Conservation (phyloP, 2,329 filamentous ascomycete genomes). For the Coniochaeta sp. region DNA sequence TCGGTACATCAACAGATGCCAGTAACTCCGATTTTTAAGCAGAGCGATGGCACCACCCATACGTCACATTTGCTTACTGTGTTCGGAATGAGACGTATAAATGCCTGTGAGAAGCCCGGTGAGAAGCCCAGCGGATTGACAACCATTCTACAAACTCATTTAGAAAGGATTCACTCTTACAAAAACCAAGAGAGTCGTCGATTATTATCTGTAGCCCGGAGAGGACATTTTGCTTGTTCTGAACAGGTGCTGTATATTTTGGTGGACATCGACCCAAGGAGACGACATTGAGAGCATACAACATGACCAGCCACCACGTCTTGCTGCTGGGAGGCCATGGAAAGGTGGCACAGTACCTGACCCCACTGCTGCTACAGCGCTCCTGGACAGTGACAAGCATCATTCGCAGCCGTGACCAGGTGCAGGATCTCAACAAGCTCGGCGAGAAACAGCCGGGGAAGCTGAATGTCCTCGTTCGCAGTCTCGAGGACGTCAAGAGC, state of each 20-base stretch:
- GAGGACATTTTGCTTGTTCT: too few relatives aligned
- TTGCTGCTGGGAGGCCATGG: slow-evolving; percentile 77
- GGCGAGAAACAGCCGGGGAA: slow-evolving; percentile 48
- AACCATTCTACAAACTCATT: too few relatives aligned
- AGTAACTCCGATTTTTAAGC: background rate
- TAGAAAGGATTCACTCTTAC: too few relatives aligned
- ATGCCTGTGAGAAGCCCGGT: too few relatives aligned
- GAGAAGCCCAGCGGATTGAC: too few relatives aligned
- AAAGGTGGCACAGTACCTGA: slow-evolving; percentile 68
- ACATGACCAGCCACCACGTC: slow-evolving; percentile 41
- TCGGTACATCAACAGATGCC: too few relatives aligned
- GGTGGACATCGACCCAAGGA: too few relatives aligned
- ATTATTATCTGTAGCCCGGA: too few relatives aligned
- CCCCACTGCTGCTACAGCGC: slow-evolving; percentile 65
- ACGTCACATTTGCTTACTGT: background rate
- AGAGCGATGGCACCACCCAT: background rate
- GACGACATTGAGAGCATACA: background rate
- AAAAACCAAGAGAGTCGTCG: too few relatives aligned
- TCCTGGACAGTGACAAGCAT: slow-evolving; percentile 74
- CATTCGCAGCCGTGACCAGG: slow-evolving; percentile 66
- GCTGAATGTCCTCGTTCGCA: slow-evolving; percentile 62
- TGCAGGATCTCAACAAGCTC: slow-evolving; percentile 54
- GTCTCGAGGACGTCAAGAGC: slow-evolving; percentile 62
- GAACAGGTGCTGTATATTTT: too few relatives aligned
- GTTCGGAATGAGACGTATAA: background rate